Evolutionary conservation across 768 basidiomycete species (phyloP), one percentile per base, ranked within the genome.

Genomic region (Agrocybe chaxingu): DNA sequence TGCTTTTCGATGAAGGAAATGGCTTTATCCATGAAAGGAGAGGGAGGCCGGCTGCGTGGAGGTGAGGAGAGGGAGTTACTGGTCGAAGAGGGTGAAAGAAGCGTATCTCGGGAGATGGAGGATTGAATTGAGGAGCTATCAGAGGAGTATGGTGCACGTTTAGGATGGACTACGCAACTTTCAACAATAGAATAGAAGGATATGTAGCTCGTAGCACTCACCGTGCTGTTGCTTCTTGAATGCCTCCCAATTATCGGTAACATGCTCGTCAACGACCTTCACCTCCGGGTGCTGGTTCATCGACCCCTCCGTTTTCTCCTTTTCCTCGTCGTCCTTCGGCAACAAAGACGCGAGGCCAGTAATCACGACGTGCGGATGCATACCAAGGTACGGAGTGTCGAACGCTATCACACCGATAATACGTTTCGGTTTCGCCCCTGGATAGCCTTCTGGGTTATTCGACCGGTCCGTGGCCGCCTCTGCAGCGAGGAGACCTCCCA

Each of bases 291-390:
- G 67, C 52, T 71, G 63, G 55, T 80, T 80, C 68, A 81, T 65
- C 19, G 73, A 69, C 13, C 52, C 60, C 50, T 73, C 73, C 1
- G 71, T 67, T 39, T 61, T 51, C 44, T 64, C 49, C 47, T 60
- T 48, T 56, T 59, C 58, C 8, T 63, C 57, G 6, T 70, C 65
- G 6, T 58, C 63, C 36, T 74, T 73, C 0, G 74, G 70, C n/a
- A 81, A 66, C 6, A 82, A 62, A 3, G 79, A 80, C 4, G 79
- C 78, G 35, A 82, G 72, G 1, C 81, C 81, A 48, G 69, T 78
- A 52, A 81, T 63, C 9, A 81, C 75, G 42, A 83, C 80, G 53
- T 82, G 81, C 0, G 81, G 81, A 52, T 83, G 81, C 78, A 83
- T 79, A 4, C 80, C 80, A 8, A 83, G 72, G 53, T 73, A 81